Evolutionary conservation across 495 filamentous ascomycete genomes (phyloP).

Genomic region (Aspergillus saccharolyticus): DNA sequence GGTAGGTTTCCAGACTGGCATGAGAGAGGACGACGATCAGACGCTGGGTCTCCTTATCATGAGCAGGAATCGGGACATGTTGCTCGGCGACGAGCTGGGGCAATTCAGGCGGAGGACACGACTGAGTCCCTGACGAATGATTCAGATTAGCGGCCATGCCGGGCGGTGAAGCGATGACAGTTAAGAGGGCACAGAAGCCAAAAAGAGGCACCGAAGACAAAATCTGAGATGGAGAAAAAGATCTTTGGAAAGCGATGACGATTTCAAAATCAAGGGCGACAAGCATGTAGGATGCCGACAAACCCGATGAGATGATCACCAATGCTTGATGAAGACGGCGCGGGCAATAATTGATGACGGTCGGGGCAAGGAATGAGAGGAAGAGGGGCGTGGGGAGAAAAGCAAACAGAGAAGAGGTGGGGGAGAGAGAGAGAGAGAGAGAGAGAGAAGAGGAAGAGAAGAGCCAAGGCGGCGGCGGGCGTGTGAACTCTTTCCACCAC

Average conservation of each 20-base stretch:
- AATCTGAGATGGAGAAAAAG: background rate
- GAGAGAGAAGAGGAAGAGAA: slow-evolving; percentile 11
- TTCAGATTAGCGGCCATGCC: slow-evolving; percentile 22
- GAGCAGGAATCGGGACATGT: slow-evolving; percentile 72
- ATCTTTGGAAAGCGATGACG: background rate
- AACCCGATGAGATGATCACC: background rate
- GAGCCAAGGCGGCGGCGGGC: slow-evolving; percentile 6
- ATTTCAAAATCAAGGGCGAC: no score
- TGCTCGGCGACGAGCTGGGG: slow-evolving; percentile 92
- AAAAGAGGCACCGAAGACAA: background rate
- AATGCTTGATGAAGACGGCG: background rate
- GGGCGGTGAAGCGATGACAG: background rate
- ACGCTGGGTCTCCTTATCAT: slow-evolving; percentile 82
- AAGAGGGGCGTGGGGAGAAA: slow-evolving; percentile 1
- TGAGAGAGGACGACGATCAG: slow-evolving; percentile 95
- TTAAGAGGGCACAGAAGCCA: background rate
- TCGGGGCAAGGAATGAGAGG: background rate
- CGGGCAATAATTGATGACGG: background rate
- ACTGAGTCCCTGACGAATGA: slow-evolving; percentile 67
- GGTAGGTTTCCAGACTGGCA: slow-evolving; percentile 96
- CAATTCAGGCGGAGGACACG: slow-evolving; percentile 83
- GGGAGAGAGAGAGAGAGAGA: background rate
- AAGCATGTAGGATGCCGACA: background rate
- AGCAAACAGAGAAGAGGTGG: slow-evolving; percentile 1
- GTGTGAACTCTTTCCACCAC: background rate